Base-by-base conservation (phyloP, 2,329 filamentous ascomycete species). In the Epichloe glyceriae region DNA sequence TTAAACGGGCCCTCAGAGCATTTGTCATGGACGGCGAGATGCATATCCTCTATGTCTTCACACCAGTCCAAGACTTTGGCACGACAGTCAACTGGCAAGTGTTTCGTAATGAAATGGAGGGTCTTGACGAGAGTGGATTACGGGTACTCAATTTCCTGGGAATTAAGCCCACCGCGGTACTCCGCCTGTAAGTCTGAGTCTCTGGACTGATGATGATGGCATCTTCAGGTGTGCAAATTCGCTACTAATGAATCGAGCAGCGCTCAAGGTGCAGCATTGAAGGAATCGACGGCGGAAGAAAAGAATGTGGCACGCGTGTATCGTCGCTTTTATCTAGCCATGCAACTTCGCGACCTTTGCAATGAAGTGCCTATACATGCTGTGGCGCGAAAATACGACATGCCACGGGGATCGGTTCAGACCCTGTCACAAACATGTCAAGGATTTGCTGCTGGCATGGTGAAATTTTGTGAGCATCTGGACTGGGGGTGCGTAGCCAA, bases 11-110 rank as follows among this genome's bases (percentile, higher is more conserved):
- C 0, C 71, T 89, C 3, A 72, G 76, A 53, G 83, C 82, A 1
- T 89, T 90, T 59, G 86, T 88, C 12, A 82, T 90, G 78, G 85
- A 89, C 60, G 82, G 84, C 4, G 86, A 90, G 55, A 83, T 90
- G 80, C 86, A 89, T 59, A 76, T 87, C 12, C 74, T 88, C 45
- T 90, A 89, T 61, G 81, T 80, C 38, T 88, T 89, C 55, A 88
- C 86, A 0, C 86, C 86, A 0, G 75, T 89, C 2, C 80, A 86
- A 46, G 72, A 77, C 46, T 68, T 71, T 26, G 69, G 68, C 1
- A 67, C 73, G 3, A 68, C 71, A 8, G 74, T 89, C 51, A 83
- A 88, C 58, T 89, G 86, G 86, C 76, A 78, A 49, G 75, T 82
- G 0, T 88, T 87, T 57, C 78, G 83, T 46, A 78, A 84, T 54